Conservation (phyloP, 768 basidiomycete species). For the Collybiopsis luxurians region DNA sequence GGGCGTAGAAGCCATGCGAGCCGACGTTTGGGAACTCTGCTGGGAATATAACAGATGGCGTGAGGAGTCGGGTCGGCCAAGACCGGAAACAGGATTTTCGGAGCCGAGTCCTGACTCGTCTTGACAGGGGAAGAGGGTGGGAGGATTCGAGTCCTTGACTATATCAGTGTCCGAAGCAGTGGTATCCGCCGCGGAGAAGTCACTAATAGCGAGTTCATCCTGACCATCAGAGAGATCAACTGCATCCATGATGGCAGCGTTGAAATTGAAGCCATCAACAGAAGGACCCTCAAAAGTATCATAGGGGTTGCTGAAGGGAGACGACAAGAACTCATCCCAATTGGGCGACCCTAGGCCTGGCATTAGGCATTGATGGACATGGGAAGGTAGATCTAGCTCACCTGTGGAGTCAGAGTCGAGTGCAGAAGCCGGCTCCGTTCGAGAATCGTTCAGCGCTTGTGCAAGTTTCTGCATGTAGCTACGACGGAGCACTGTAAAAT, state of each 20-base stretch:
- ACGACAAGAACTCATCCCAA: slow-evolving; percentile 26
- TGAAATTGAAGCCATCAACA: slow-evolving; percentile 33
- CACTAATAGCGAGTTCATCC: slow-evolving; percentile 42
- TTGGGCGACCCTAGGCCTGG: background rate
- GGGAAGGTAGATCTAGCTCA: background rate
- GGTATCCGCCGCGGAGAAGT: too few relatives aligned
- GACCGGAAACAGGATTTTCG: too few relatives aligned
- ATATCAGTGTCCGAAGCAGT: too few relatives aligned
- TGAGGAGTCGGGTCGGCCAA: slow-evolving; percentile 22
- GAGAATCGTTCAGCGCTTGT: slow-evolving; percentile 37
- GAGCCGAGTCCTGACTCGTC: too few relatives aligned
- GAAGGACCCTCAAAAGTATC: slow-evolving; percentile 30
- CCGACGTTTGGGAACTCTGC: slow-evolving; percentile 9
- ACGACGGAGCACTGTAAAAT: slow-evolving; percentile 49
- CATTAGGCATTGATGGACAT: background rate
- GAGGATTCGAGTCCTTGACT: too few relatives aligned
- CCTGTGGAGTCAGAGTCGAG: slow-evolving; percentile 7
- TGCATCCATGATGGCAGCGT: slow-evolving; percentile 4
- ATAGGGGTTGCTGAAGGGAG: slow-evolving; percentile 19
- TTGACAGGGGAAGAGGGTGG: too few relatives aligned
- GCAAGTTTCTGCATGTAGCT: slow-evolving; percentile 72
- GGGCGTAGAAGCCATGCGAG: slow-evolving; percentile 14
- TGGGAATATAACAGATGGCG: slow-evolving; percentile 27
- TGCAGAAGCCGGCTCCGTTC: slow-evolving; percentile 24
- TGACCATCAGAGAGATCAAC: slow-evolving; percentile 21